Percentiles rank a stretch among this genome's conserved stretches.
These are phyloP conservation scores for Penicillium tannophilum DNA, from an alignment of 495 filamentous ascomycete genomes.

Conservation along the genomic window DNA sequence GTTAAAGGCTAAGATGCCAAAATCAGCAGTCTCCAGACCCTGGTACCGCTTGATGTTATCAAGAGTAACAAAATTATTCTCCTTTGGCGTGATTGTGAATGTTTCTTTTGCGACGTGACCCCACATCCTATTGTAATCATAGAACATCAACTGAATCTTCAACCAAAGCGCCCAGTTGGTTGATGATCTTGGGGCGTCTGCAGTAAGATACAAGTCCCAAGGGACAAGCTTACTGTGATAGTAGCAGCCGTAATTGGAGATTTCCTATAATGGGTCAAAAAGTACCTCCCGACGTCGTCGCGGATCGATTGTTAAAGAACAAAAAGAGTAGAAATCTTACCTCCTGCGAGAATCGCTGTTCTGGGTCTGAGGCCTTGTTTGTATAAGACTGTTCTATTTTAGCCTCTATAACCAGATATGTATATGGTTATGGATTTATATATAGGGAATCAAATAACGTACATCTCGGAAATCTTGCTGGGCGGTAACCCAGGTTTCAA, in stretches of 20 bases:
- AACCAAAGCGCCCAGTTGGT: conserved; percentile 1
- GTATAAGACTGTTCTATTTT: background rate
- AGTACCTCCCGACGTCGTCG: background rate
- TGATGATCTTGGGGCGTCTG: conserved; percentile 4
- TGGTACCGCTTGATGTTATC: conserved; percentile 3
- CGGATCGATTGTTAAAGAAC: background rate
- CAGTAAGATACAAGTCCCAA: conserved; percentile 3
- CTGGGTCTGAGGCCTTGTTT: background rate
- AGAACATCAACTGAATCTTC: conserved; percentile 5
- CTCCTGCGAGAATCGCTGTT: background rate
- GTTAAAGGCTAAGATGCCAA: background rate
- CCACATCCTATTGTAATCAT: conserved; percentile 3
- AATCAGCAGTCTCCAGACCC: conserved; percentile 2
- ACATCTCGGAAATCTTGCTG: conserved; percentile 5
- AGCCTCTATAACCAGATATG: background rate
- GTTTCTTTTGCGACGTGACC: conserved; percentile 3
- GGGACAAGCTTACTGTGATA: background rate
- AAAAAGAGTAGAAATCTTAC: background rate
- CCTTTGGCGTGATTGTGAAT: background rate
- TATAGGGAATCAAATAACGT: background rate
- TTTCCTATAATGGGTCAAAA: background rate
- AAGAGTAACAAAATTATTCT: conserved; percentile 1
- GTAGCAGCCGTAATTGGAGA: conserved; percentile 4
- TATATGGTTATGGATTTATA: background rate
- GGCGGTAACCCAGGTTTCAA: conserved; percentile 1